Evolutionary conservation across 176 grass and related monocot genomes (phyloP).

Genomic region (Phoenix roebelenii): DNA sequence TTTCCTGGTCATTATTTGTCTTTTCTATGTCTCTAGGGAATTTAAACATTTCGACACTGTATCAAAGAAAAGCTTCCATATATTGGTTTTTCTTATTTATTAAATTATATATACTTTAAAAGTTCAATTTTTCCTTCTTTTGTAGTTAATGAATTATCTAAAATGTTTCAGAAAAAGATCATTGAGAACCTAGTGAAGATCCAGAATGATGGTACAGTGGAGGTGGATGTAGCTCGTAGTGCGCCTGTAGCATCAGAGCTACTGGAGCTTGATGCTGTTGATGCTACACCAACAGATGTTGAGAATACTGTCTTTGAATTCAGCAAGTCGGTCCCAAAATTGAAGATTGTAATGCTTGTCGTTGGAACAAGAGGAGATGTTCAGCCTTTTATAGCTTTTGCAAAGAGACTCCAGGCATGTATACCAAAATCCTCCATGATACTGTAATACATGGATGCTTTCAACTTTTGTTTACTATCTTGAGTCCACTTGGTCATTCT

Average conservation of each 20-base stretch:
- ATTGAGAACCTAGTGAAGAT: slow-evolving; percentile 71
- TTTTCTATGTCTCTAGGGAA: too few species aligned
- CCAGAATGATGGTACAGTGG: slow-evolving; percentile 76
- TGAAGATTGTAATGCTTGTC: slow-evolving; percentile 95
- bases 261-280: slow-evolving; percentile 75
- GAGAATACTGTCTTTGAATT: slow-evolving; percentile 27
- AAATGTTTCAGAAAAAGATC: slow-evolving; percentile 67
- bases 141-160: slow-evolving; percentile 19
- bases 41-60: too few species aligned
- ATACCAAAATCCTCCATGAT: slow-evolving; percentile 3
- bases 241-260: slow-evolving; percentile 72
- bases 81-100: too few species aligned
- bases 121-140: not conserved
- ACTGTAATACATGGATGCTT: too few species aligned
- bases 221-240: slow-evolving; percentile 60
- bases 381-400: slow-evolving; percentile 98
- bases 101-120: too few species aligned
- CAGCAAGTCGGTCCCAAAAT: slow-evolving; percentile 76
- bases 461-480: too few species aligned
- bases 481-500: too few species aligned
- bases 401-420: slow-evolving; percentile 83
- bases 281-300: slow-evolving; percentile 26
- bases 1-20: too few species aligned
- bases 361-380: slow-evolving; percentile 97
- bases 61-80: too few species aligned